Evolutionary conservation across 2,329 filamentous ascomycete genomes (phyloP), one percentile per base, ranked within the genome.

Genomic region (Fonsecaea monophora): DNA sequence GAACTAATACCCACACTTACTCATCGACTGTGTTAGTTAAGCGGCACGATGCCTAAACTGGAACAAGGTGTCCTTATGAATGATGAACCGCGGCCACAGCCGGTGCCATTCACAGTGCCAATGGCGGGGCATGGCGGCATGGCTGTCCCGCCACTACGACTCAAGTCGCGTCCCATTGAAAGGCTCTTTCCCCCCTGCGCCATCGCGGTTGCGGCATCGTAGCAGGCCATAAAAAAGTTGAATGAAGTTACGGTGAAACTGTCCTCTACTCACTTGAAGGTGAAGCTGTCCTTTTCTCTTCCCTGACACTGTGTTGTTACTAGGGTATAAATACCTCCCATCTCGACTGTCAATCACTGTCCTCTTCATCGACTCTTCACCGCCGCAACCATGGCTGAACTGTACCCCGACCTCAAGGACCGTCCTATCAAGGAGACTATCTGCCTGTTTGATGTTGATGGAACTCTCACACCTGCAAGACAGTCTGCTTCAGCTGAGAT

Each of bases 381-480:
- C 7, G 38, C 40, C 53, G n/a, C 60, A 62, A 68, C 9, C 18
- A 71, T 71, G 68, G 67, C 71, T 42, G 69, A 66, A 42, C 62
- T 84, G 62, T 91, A 89, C 81, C 90, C 93, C 64, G 87, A 92
- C 70, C 87, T 98, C 72, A 86, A 90, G 78, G 85, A 94, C 75
- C 92, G 95, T 73, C 92, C 92, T 53, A 82, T 97, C 80, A 92
- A 94, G 83, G 92, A 95, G 85, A 98, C 94, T 71, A 91, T 99
- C 80, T 89, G 88, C 76, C 90, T 99, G 71, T 99, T 99, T 81
- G 95, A 99, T 81, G 95, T 99, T 68, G 95, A 99, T 78, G 92
- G 88, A 76, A 97, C 95, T 35, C 87, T 99, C 73, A 95, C 93
- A 15, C 90, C 89, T 50, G 89, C 95, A 54, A 89, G 95, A 72